These are phyloP conservation scores for Microascus cirrosus DNA, from an alignment of 2,329 filamentous ascomycete genomes.

Conservation along the genomic window DNA sequence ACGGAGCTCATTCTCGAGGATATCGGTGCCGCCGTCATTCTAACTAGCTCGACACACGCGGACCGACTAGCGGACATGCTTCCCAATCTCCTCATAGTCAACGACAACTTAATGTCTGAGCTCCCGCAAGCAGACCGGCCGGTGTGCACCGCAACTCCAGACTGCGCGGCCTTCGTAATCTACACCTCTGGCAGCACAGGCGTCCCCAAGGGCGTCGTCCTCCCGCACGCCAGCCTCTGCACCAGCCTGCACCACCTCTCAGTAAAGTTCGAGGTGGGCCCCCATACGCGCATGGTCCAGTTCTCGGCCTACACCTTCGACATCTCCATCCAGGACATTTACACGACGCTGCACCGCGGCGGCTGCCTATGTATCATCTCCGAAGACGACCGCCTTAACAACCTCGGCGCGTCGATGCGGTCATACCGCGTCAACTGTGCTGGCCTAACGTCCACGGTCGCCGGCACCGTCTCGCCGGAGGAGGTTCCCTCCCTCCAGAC, in stretches of 20 bases:
- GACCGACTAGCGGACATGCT: too few species aligned
- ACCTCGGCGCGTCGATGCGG: constrained; percentile 10
- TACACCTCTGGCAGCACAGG: constrained; percentile 53
- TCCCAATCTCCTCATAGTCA: too few species aligned
- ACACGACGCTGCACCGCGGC: constrained; percentile 11
- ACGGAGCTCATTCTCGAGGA: neutral
- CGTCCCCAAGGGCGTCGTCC: constrained; percentile 49
- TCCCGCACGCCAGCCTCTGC: constrained; percentile 33
- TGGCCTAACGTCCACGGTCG: constrained; percentile 7
- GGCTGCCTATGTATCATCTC: constrained; percentile 22
- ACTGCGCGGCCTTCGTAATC: constrained; percentile 32
- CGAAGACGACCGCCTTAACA: constrained; percentile 24
- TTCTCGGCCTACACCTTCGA: constrained; percentile 13
- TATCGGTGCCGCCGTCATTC: too few species aligned
- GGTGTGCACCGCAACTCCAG: neutral
- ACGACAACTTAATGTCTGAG: too few species aligned
- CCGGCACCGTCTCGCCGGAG: constrained; percentile 4
- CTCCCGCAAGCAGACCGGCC: neutral
- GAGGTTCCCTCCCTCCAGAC: constrained; percentile 5
- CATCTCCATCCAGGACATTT: constrained; percentile 6
- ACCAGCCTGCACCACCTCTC: constrained; percentile 31
- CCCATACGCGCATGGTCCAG: constrained; percentile 4
- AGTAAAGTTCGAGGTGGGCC: constrained; percentile 26
- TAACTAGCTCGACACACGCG: too few species aligned
- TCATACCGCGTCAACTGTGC: constrained; percentile 4